Evolutionary conservation across 2,329 filamentous ascomycete species (phyloP).

Genomic region (Penicillium hordei): DNA sequence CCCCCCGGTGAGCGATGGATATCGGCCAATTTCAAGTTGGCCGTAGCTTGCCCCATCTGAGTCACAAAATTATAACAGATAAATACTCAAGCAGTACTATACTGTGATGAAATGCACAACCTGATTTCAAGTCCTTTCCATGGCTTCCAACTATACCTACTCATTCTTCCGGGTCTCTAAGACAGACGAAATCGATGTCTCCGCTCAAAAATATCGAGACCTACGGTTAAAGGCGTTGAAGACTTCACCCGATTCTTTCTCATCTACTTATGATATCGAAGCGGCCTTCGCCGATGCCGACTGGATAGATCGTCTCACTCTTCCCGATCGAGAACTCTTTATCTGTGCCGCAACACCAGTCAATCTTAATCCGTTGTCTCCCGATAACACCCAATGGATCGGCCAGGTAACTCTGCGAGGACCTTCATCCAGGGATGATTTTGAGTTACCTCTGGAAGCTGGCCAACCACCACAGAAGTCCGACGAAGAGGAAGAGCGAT

Average conservation of each 20-base stretch:
- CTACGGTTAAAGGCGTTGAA: conserved; percentile 33
- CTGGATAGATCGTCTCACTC: conserved; percentile 29
- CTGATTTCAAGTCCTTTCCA: background rate
- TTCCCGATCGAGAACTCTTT: conserved; percentile 29
- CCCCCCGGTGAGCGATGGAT: background rate
- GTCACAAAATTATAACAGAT: background rate
- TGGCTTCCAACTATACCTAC: background rate
- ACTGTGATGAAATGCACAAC: too few relatives aligned
- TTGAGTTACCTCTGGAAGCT: conserved; percentile 26
- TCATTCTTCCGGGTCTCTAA: conserved; percentile 8
- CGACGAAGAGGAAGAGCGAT: conserved; percentile 30
- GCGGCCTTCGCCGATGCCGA: conserved; percentile 24
- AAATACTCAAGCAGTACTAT: background rate
- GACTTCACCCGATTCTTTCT: conserved; percentile 31
- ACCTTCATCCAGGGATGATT: conserved; percentile 24
- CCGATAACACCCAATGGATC: conserved; percentile 28
- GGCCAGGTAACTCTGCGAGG: conserved; percentile 35
- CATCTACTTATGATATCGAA: conserved; percentile 35
- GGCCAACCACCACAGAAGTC: conserved; percentile 19
- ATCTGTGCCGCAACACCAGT: conserved; percentile 26
- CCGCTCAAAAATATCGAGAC: conserved; percentile 17
- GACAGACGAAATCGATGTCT: conserved; percentile 1
- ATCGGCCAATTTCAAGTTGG: background rate
- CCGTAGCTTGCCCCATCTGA: background rate
- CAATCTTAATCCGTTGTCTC: background rate